A percentile compares a stretch with the other conserved stretches of the same genome.
Evolutionary conservation across 1,139 yeast species (phyloP).

Genomic region (Magnusiomyces fungicola): DNA sequence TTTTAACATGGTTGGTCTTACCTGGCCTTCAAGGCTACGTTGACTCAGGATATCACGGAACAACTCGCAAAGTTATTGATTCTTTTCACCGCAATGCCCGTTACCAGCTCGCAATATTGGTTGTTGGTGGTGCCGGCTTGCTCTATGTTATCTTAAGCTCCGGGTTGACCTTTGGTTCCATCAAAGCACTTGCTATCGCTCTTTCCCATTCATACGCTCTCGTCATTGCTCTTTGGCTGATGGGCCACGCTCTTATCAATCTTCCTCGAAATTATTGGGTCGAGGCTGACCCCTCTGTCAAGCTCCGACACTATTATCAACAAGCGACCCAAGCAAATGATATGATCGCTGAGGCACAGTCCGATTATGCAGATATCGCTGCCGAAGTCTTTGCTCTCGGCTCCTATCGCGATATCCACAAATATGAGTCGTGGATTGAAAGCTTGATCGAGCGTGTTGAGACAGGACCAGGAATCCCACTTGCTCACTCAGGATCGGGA

Average conservation of each 20-base stretch:
- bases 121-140: conserved; percentile 46
- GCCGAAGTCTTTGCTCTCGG: conserved; percentile 50
- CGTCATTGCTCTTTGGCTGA: conserved; percentile 68
- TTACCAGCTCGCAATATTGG: conserved; percentile 54
- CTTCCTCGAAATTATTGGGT: conserved; percentile 57
- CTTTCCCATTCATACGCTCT: conserved; percentile 74
- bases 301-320: conserved; percentile 42
- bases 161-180: conserved; percentile 48
- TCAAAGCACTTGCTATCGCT: conserved; percentile 67
- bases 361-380: conserved; percentile 57
- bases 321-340: conserved; percentile 56
- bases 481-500: conserved; percentile 11
- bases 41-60: conserved; percentile 58
- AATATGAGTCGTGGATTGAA: conserved; percentile 35
- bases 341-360: conserved; percentile 55
- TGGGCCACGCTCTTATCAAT: conserved; percentile 73
- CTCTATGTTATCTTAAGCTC: conserved; percentile 55
- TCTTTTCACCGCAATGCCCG: conserved; percentile 51
- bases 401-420: conserved; percentile 31
- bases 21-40: conserved; percentile 70
- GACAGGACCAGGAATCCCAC: conserved; percentile 19
- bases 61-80: conserved; percentile 42
- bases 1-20: conserved; percentile 60
- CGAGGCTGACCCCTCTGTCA: conserved; percentile 38
- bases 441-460: conserved; percentile 28